These are phyloP conservation scores for Boletus barrowsii DNA, from an alignment of 768 basidiomycete species.

Conservation along the genomic window DNA sequence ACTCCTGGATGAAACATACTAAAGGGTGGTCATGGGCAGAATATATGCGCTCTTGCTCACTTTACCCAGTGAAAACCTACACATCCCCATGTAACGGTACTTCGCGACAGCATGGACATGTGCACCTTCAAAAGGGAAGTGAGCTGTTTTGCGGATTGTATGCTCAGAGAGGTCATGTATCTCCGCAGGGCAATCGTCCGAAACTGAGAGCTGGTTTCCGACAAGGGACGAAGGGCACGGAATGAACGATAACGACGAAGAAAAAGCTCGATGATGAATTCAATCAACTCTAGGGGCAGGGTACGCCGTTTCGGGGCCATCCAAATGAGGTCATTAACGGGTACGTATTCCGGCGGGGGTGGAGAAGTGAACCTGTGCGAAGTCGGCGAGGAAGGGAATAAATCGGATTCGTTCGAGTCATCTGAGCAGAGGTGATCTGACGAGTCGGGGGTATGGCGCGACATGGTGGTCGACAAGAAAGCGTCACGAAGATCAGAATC, in stretches of 20 bases:
- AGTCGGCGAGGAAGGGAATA: constrained; percentile 13
- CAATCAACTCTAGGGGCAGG: constrained; percentile 33
- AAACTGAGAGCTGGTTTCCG: constrained; percentile 40
- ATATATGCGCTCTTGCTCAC: constrained; percentile 36
- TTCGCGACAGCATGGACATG: constrained; percentile 27
- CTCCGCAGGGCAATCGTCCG: constrained; percentile 42
- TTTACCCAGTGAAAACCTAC: constrained; percentile 45
- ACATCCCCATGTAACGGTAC: constrained; percentile 7
- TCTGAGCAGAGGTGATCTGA: constrained; percentile 12
- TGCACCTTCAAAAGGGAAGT: constrained; percentile 33
- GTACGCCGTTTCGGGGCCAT: constrained; percentile 2
- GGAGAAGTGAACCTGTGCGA: constrained; percentile 27
- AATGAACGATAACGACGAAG: constrained; percentile 26
- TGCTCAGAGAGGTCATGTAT: constrained; percentile 24
- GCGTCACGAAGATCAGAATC: not conserved
- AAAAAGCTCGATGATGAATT: constrained; percentile 28
- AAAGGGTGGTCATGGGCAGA: not conserved
- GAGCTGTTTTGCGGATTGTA: constrained; percentile 21
- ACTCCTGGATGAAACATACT: constrained; percentile 13
- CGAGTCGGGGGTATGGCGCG: not conserved
- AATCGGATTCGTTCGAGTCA: constrained; percentile 5
- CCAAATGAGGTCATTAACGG: not conserved
- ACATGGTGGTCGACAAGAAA: constrained; percentile 17
- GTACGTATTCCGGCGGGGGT: constrained; percentile 8
- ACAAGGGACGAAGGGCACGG: constrained; percentile 36